Percentiles rank a stretch among this genome's conserved stretches.
Evolutionary conservation across 2,329 filamentous ascomycete genomes (phyloP).

Genomic region (Dothideomycetes sp.): DNA sequence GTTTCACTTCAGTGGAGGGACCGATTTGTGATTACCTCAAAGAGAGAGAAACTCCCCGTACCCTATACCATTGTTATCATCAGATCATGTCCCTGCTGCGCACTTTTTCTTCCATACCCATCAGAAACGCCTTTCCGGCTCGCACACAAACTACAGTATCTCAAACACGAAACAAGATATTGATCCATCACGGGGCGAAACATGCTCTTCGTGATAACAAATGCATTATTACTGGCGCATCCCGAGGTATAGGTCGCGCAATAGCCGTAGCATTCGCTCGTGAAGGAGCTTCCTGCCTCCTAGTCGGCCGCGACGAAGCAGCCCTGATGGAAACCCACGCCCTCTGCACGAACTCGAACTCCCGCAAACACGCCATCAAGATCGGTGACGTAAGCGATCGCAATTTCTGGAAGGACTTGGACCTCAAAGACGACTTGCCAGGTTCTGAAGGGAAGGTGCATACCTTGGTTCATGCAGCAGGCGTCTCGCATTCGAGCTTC

Average conservation of each 20-base stretch:
- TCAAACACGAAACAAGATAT: too few species aligned
- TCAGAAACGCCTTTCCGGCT: too few species aligned
- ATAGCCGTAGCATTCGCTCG: constrained; percentile 41
- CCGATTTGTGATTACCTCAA: too few species aligned
- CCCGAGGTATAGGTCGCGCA: constrained; percentile 41
- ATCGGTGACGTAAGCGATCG: constrained; percentile 12
- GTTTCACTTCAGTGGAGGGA: not conserved
- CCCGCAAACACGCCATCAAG: constrained; percentile 2
- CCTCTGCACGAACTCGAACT: not conserved
- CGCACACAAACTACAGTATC: too few species aligned
- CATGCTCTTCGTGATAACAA: constrained; percentile 13
- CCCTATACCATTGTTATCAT: too few species aligned
- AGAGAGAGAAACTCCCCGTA: not conserved
- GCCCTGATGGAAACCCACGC: constrained; percentile 5
- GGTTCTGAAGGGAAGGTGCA: constrained; percentile 25
- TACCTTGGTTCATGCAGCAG: constrained; percentile 73
- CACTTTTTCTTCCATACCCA: not conserved
- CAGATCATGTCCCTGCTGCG: not conserved
- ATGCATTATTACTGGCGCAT: constrained; percentile 40
- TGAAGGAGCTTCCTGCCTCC: constrained; percentile 30
- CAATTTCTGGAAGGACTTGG: constrained; percentile 12
- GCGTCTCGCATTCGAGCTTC: constrained; percentile 56
- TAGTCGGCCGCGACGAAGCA: constrained; percentile 13
- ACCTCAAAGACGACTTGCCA: not conserved
- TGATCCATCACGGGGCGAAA: too few species aligned